Evolutionary conservation across 2,329 filamentous ascomycete species (phyloP).

Genomic region (Chrysoporthe austroafricana): DNA sequence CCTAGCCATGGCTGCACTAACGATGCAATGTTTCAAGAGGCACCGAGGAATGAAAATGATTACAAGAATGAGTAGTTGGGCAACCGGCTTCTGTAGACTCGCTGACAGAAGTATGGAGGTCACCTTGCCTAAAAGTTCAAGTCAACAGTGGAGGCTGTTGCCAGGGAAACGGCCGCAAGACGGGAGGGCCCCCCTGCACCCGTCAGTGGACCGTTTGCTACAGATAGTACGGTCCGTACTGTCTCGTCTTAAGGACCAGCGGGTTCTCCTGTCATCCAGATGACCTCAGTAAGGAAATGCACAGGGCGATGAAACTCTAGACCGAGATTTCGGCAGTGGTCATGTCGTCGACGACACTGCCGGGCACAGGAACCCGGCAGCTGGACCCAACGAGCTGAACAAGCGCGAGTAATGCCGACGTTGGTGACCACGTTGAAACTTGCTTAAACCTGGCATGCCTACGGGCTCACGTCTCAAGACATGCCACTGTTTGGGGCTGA

Average conservation of each 20-base stretch:
- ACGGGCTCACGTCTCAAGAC: neutral
- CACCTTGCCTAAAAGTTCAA: neutral
- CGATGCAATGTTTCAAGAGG: neutral
- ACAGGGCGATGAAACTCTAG: neutral
- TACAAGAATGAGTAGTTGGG: neutral
- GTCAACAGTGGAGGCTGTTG: constrained; percentile 20
- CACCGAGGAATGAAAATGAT: neutral
- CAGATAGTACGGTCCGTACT: neutral
- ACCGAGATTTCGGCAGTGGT: neutral
- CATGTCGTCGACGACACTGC: no score
- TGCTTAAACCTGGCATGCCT: neutral
- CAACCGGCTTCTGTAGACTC: neutral
- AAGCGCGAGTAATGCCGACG: neutral
- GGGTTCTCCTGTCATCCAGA: neutral
- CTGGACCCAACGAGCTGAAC: neutral
- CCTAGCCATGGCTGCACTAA: constrained; percentile 19
- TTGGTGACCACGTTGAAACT: neutral
- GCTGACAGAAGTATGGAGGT: neutral
- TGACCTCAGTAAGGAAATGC: neutral
- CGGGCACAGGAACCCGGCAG: neutral
- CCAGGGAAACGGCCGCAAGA: constrained; percentile 17
- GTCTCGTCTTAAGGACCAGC: neutral
- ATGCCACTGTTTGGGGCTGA: constrained; percentile 1
- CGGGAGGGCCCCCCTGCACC: constrained; percentile 2
- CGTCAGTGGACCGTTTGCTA: neutral